These are phyloP conservation scores for Hyaloscypha hepaticicola DNA, from an alignment of 495 filamentous ascomycete species.

Conservation along the genomic window DNA sequence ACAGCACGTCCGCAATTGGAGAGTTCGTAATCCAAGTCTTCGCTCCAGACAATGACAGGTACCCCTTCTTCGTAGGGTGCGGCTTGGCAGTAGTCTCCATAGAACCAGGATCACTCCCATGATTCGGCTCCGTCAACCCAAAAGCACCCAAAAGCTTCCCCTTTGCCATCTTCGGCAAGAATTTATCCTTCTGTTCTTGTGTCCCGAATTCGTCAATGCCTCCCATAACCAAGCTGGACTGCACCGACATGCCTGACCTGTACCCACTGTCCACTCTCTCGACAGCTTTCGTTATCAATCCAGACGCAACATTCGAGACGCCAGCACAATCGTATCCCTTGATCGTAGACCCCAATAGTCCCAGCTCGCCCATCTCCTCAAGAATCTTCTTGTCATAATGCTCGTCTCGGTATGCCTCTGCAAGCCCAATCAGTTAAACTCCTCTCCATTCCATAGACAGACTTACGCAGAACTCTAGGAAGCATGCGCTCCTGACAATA, in stretches of 20 bases:
- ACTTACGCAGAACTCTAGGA: constrained; percentile 84
- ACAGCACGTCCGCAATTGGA: constrained; percentile 84
- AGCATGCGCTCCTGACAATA: constrained; percentile 90
- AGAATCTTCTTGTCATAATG: constrained; percentile 87
- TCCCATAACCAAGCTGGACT: constrained; percentile 93
- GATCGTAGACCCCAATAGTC: constrained; percentile 87
- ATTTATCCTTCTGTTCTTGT: constrained; percentile 84
- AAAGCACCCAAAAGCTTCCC: constrained; percentile 89
- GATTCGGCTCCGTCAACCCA: constrained; percentile 95
- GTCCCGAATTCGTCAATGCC: constrained; percentile 94
- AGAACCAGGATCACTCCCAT: constrained; percentile 92
- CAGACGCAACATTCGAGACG: constrained; percentile 84
- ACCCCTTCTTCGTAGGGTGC: constrained; percentile 85
- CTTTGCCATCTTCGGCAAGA: constrained; percentile 79
- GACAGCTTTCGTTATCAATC: constrained; percentile 92
- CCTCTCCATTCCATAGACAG: background rate
- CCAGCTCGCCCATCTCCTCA: constrained; percentile 93
- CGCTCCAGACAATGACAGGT: constrained; percentile 74
- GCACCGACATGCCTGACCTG: constrained; percentile 92
- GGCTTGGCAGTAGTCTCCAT: constrained; percentile 90
- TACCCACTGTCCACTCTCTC: constrained; percentile 96
- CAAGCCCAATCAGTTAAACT: constrained; percentile 23
- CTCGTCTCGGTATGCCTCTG: constrained; percentile 95
- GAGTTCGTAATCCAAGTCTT: constrained; percentile 99
- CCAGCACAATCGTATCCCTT: constrained; percentile 95